Evolutionary conservation across 2,329 filamentous ascomycete genomes (phyloP).

Genomic region (Paecilomyces sp.): DNA sequence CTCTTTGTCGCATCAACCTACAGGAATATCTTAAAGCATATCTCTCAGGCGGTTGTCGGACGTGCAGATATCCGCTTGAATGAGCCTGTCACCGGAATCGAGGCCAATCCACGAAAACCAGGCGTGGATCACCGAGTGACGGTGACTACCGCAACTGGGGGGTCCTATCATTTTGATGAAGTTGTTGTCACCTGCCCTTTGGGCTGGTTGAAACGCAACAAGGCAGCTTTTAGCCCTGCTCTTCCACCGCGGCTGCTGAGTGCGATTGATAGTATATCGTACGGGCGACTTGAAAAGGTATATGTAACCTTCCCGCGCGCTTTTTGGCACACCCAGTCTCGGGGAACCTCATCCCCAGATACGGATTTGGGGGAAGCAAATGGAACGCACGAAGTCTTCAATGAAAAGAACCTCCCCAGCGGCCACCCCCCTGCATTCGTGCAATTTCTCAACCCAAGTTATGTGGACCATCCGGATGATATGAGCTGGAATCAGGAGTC

Average conservation of each 20-base stretch:
- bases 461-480: slow-evolving; percentile 56
- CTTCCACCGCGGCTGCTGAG: slow-evolving; percentile 35
- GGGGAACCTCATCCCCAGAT: slow-evolving; percentile 10
- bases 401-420: slow-evolving; percentile 12
- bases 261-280: slow-evolving; percentile 43
- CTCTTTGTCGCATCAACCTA: slow-evolving; percentile 58
- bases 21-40: slow-evolving; percentile 47
- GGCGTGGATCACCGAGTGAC: slow-evolving; percentile 34
- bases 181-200: slow-evolving; percentile 47
- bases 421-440: slow-evolving; percentile 57
- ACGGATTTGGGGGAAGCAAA: slow-evolving; percentile 3
- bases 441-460: slow-evolving; percentile 66
- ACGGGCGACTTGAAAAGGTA: slow-evolving; percentile 41
- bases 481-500: slow-evolving; percentile 66
- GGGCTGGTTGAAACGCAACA: slow-evolving; percentile 47
- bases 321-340: slow-evolving; percentile 58
- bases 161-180: slow-evolving; percentile 40
- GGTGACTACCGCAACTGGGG: slow-evolving; percentile 31
- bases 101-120: slow-evolving; percentile 16
- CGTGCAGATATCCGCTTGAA: slow-evolving; percentile 44
- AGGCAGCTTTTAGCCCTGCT: slow-evolving; percentile 36
- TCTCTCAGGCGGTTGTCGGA: slow-evolving; percentile 42
- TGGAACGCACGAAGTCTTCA: not conserved
- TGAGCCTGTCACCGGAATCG: slow-evolving; percentile 35
- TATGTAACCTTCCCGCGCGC: slow-evolving; percentile 64